Percentiles rank a stretch among this genome's conserved stretches.
phyloP scores from a whole-genome alignment of 305 asterid species.

The Fraxinus nigra region DNA sequence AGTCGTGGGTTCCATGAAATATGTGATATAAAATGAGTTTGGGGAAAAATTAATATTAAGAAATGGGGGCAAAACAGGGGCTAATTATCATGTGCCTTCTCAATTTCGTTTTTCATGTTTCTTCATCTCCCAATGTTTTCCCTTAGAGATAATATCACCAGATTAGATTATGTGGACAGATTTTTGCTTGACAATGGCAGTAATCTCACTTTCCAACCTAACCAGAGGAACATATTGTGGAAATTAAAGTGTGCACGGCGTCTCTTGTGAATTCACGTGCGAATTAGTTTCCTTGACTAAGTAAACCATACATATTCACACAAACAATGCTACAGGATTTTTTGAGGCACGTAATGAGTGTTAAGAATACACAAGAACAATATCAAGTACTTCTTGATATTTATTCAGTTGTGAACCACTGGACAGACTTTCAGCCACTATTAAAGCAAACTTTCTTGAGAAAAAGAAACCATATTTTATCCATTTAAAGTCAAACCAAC shows the following conservation, averaged over 20 bases:
- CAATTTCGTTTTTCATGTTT: not conserved
- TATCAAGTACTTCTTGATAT: not conserved
- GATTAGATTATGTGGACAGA: not conserved
- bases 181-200: not conserved
- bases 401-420: not conserved
- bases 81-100: not conserved
- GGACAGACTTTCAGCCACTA: not conserved
- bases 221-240: not conserved
- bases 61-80: not conserved
- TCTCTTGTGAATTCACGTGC: not conserved
- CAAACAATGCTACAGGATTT: not conserved
- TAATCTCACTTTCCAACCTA: not conserved
- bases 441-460: not conserved
- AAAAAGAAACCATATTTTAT: not conserved
- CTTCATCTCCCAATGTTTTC: not conserved
- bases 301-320: not conserved
- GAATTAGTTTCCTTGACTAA: not conserved
- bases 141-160: not conserved
- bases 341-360: not conserved
- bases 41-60: not conserved
- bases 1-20: not conserved
- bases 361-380: not conserved
- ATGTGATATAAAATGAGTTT: not conserved
- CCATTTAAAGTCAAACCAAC: conserved; percentile 22
- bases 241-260: not conserved